These are phyloP conservation scores for Immersiella caudata DNA, from an alignment of 495 filamentous ascomycete genomes.

Conservation along the genomic window DNA sequence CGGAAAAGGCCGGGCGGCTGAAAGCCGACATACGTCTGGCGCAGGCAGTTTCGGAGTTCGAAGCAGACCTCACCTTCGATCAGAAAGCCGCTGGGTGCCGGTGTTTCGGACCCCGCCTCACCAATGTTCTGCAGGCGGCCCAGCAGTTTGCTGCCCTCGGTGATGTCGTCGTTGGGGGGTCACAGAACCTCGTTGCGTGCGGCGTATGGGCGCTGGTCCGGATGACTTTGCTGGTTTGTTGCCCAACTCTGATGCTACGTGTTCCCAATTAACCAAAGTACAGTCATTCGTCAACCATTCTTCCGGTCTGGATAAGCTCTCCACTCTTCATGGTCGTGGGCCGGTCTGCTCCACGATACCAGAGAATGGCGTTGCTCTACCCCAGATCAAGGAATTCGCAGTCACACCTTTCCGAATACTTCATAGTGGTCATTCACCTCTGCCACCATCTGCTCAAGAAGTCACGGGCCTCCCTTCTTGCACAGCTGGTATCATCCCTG, in stretches of 20 bases:
- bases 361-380: conserved; percentile 47
- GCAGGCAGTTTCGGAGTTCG: conserved; percentile 45
- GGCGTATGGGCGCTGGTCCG: conserved; percentile 49
- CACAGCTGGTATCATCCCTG: conserved; percentile 37
- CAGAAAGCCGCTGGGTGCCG: conserved; percentile 41
- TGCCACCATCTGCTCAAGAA: conserved; percentile 44
- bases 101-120: conserved; percentile 48
- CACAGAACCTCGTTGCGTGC: conserved; percentile 51
- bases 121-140: conserved; percentile 45
- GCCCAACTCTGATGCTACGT: conserved; percentile 15
- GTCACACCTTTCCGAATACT: conserved; percentile 47
- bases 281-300: conserved; percentile 34
- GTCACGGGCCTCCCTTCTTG: conserved; percentile 40
- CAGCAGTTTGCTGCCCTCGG: conserved; percentile 50
- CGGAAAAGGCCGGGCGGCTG: conserved; percentile 24
- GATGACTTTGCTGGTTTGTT: conserved; percentile 44
- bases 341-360: conserved; percentile 45
- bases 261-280: conserved; percentile 18
- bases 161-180: conserved; percentile 48
- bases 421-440: conserved; percentile 45
- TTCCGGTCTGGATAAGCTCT: conserved; percentile 46
- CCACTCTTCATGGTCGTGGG: conserved; percentile 45
- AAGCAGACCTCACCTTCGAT: conserved; percentile 42
- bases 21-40: conserved; percentile 46
- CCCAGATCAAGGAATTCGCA: conserved; percentile 43